Evolutionary conservation across 495 filamentous ascomycete species (phyloP), one percentile per base, ranked within the genome.

Genomic region (Pseudomonodictys pantanalensis): DNA sequence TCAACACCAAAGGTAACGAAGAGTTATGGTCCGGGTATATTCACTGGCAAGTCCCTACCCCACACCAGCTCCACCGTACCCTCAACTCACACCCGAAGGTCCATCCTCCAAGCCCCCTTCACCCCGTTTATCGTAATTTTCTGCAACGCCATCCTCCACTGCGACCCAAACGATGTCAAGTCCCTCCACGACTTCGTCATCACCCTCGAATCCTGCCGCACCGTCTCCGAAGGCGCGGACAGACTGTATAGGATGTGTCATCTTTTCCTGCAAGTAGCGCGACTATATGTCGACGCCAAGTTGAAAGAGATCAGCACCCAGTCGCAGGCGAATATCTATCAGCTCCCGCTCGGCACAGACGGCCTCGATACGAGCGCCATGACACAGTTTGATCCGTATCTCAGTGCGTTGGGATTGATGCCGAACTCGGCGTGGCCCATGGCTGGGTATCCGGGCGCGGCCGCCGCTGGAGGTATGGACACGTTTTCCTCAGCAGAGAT

Each of bases 81-180:
- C 4, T 29, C 15, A n/a, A 41, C 38, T 41, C 32, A 35, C 32
- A 7, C 8, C 32, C 22, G 9, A 18, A 87, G 85, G 84, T 80
- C 81, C 1, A 75, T 89, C 25, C 74, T 89, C 20, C 77, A 83
- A 64, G 77, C 82, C 10, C 86, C 85, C 2, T 87, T 89, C 65
- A 80, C 83, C 33, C 86, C 85, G 0, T 84, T 86, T 66, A 85
- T 86, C 46, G 81, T 88, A 1, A 74, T 89, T 3, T 88, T 89
- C 75, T 87, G 85, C 74, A 79, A 87, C 58, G 77, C 83, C 3
- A 81, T 89, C 56, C 78, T 82, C 65, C 66, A 68, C 9, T 73
- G 69, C 41, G 43, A 65, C 22, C 49, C 26, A 11, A 66, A 69
- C 15, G 84, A 87, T 55, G 74, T 86, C 3, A 42, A 65, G 20